Percentiles rank a stretch among this genome's conserved stretches.
Evolutionary conservation across 1,284 basidiomycete species (phyloP).

Genomic region (Sporisorium iseilematis-ciliati): DNA sequence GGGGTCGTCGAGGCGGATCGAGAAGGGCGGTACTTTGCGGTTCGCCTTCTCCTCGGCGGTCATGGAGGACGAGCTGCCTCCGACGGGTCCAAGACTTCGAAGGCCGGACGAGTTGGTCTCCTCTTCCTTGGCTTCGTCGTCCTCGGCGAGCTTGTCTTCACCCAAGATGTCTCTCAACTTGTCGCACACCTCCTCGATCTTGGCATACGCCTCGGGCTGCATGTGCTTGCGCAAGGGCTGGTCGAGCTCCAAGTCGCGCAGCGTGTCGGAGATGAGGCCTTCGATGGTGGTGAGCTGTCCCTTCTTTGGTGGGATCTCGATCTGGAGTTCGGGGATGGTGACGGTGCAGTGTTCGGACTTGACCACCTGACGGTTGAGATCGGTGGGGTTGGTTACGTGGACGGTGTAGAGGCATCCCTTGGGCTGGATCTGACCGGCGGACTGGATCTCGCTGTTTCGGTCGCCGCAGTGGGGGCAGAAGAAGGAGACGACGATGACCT

Average conservation of each 20-base stretch:
- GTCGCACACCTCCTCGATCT: constrained; percentile 82
- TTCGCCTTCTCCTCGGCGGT: constrained; percentile 64
- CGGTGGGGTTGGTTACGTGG: constrained; percentile 78
- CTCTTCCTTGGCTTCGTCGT: constrained; percentile 66
- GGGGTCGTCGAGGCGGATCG: constrained; percentile 89
- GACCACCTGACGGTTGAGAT: constrained; percentile 93
- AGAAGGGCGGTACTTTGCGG: constrained; percentile 80
- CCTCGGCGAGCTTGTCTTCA: constrained; percentile 72
- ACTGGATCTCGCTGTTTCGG: constrained; percentile 93
- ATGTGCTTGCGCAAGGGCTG: constrained; percentile 89
- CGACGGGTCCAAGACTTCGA: constrained; percentile 44
- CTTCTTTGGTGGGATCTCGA: constrained; percentile 85
- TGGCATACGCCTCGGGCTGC: constrained; percentile 80
- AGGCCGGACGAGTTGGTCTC: constrained; percentile 55
- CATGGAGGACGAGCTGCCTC: constrained; percentile 30
- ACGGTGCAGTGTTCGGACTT: constrained; percentile 88
- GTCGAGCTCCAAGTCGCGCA: constrained; percentile 83
- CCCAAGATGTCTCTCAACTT: constrained; percentile 79
- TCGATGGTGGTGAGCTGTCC: constrained; percentile 97
- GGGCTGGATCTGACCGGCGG: constrained; percentile 84
- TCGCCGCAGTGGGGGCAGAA: constrained; percentile 91
- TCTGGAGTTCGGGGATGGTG: constrained; percentile 85
- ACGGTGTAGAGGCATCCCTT: constrained; percentile 80
- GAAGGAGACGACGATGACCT: constrained; percentile 97
- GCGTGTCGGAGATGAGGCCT: constrained; percentile 86